phyloP scores from a whole-genome alignment of 2,329 filamentous ascomycete species.

The Teratosphaeria zuluensis region DNA sequence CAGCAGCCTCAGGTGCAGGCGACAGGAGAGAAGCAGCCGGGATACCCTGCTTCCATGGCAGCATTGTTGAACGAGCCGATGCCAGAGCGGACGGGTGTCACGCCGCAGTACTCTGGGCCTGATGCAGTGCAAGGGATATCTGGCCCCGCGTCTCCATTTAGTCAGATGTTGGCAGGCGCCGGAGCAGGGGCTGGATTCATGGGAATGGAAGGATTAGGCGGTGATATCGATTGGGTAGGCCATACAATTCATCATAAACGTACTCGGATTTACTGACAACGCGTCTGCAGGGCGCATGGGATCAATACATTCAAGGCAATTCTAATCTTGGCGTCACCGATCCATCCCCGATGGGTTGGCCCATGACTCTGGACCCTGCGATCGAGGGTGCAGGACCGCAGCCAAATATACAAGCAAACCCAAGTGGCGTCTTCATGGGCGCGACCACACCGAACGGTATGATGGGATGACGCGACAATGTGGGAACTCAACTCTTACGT shows the following conservation, averaged over 20 bases:
- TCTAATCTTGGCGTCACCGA: conserved; percentile 20
- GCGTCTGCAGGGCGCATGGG: conserved; percentile 51
- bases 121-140: conserved; percentile 22
- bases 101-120: conserved; percentile 26
- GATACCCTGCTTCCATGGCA: conserved; percentile 25
- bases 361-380: conserved; percentile 28
- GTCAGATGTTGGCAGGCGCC: conserved; percentile 19
- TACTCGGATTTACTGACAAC: conserved; percentile 3
- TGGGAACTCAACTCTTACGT: no score
- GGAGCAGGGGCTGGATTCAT: conserved; percentile 35
- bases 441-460: conserved; percentile 1
- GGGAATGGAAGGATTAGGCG: conserved; percentile 41
- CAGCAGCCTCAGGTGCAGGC: conserved; percentile 5
- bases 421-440: conserved; percentile 3
- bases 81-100: conserved; percentile 22
- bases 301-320: conserved; percentile 56
- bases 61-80: conserved; percentile 25
- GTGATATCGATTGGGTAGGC: conserved; percentile 46
- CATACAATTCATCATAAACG: not conserved
- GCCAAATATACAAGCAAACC: not conserved
- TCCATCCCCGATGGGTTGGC: conserved; percentile 35
- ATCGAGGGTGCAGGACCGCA: not conserved
- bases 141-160: conserved; percentile 22
- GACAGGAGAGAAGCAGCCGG: conserved; percentile 13
- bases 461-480: not conserved